Base-by-base conservation (phyloP, 148 eudicot genomes). In the Hydrangea macrophylla region DNA sequence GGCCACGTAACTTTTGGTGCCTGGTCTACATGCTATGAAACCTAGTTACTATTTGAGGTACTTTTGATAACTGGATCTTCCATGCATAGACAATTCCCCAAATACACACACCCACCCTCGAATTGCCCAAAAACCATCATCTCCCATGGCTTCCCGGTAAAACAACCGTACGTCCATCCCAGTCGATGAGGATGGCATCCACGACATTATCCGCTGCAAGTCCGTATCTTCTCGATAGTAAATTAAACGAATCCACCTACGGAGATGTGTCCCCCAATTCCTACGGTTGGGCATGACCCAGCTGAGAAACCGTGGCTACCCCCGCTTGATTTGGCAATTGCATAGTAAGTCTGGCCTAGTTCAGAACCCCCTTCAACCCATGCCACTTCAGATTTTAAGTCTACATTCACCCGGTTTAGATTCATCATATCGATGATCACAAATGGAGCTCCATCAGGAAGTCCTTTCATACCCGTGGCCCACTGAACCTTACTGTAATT, bases 341-440 rank as follows among this genome's bases (percentile, higher is more conserved):
- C 75, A 61, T 69, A 48, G 71, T 87, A 87, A 10, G 80, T 75
- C 48, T 78, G 79, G n/a, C 92, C 96, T 0, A 90, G 67, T 0
- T 93, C 85, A 0, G 90, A 89, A 0, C 96, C 96, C 2, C 93
- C 90, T 58, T 84, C 81, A 13, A 84, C 81, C 88, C 92, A 87
- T 9, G 86, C 88, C 15, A 69, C 28, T 30, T 75, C 76, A 0
- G 78, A 66, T 37, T 66, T 63, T 30, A 76, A 7, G 23, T 84
- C 88, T 61, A 86, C 75, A 3, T 18, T 32, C 15, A 86, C 81
- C 2, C 48, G 48, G 57, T 76, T 64, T 7, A 84, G 59, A 51
- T 72, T 76, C 81, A 80, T 84, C 76, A 84, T 23, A 63, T 86
- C 91, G 17, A 90, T 72, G 27, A 88, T 74, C 18, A 82, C 88